phyloP scores from a whole-genome alignment of 2,329 filamentous ascomycete genomes.

The Stagonosporopsis chrysanthemi region DNA sequence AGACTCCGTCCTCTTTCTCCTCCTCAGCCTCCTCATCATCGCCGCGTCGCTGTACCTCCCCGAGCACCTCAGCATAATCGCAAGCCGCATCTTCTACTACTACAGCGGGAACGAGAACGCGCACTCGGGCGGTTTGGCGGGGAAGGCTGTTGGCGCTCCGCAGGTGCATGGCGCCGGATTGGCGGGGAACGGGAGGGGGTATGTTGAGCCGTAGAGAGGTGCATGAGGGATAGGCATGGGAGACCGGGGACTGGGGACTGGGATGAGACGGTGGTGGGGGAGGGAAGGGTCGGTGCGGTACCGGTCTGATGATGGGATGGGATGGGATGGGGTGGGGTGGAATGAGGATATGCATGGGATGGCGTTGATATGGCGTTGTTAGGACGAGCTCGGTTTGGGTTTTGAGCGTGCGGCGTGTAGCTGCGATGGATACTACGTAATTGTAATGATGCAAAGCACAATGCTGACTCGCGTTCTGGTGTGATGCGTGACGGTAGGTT shows the following conservation, averaged over 20 bases:
- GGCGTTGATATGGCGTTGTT: slow-evolving; percentile 17
- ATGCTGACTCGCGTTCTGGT: background rate
- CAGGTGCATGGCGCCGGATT: slow-evolving; percentile 10
- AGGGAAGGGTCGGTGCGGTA: too few relatives aligned
- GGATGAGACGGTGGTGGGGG: too few relatives aligned
- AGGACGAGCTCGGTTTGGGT: background rate
- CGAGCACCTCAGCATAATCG: slow-evolving; percentile 83
- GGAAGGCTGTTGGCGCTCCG: slow-evolving; percentile 17
- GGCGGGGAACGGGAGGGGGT: slow-evolving; percentile 16
- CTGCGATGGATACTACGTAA: slow-evolving; percentile 16
- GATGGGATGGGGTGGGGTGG: background rate
- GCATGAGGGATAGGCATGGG: background rate
- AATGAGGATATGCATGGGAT: background rate
- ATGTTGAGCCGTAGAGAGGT: slow-evolving; percentile 11
- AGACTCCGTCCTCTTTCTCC: slow-evolving; percentile 93
- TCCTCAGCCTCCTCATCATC: slow-evolving; percentile 84
- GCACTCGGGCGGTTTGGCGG: background rate
- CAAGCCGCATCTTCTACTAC: slow-evolving; percentile 92
- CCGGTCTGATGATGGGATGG: too few relatives aligned
- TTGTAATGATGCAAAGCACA: slow-evolving; percentile 13
- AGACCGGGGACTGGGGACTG: too few relatives aligned
- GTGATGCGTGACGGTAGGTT: background rate
- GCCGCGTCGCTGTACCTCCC: slow-evolving; percentile 92
- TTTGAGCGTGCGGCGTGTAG: background rate
- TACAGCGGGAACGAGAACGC: slow-evolving; percentile 76